These are phyloP conservation scores for Colletotrichum higginsianum DNA, from an alignment of 2,329 filamentous ascomycete species.

Conservation along the genomic window DNA sequence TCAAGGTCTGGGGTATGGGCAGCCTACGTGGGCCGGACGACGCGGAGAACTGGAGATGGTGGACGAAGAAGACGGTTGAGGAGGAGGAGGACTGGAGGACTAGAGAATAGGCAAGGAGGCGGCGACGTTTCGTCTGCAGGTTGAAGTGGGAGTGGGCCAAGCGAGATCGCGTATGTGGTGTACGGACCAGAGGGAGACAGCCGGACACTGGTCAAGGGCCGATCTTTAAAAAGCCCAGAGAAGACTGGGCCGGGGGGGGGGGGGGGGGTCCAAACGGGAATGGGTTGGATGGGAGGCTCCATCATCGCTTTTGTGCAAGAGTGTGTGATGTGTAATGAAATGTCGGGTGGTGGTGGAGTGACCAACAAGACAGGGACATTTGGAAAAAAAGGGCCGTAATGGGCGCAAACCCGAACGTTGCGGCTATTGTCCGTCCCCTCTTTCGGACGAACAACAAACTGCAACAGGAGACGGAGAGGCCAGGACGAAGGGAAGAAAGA, in stretches of 20 bases:
- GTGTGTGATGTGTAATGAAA: slow-evolving; percentile 22
- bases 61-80: slow-evolving; percentile 6
- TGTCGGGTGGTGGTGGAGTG: slow-evolving; percentile 40
- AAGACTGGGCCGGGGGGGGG: slow-evolving; percentile 14
- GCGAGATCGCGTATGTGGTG: slow-evolving; percentile 11
- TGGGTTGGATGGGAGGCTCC: slow-evolving; percentile 31
- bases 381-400: background rate
- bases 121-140: slow-evolving; percentile 25
- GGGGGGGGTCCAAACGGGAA: slow-evolving; percentile 27
- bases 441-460: no score
- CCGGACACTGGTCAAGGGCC: slow-evolving; percentile 32
- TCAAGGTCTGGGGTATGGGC: slow-evolving; percentile 39
- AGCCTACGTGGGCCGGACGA: slow-evolving; percentile 27
- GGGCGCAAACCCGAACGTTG: background rate
- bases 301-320: slow-evolving; percentile 13
- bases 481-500: background rate
- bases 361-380: slow-evolving; percentile 17
- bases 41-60: slow-evolving; percentile 40
- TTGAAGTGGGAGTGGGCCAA: slow-evolving; percentile 40
- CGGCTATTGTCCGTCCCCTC: background rate
- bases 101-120: slow-evolving; percentile 7
- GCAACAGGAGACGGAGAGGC: background rate
- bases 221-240: slow-evolving; percentile 37
- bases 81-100: background rate
- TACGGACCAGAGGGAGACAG: slow-evolving; percentile 11